Evolutionary conservation across 805 yeast genomes (phyloP), one percentile per base, ranked within the genome.

Genomic region (Sugiyamaella boreocaroliniensis): DNA sequence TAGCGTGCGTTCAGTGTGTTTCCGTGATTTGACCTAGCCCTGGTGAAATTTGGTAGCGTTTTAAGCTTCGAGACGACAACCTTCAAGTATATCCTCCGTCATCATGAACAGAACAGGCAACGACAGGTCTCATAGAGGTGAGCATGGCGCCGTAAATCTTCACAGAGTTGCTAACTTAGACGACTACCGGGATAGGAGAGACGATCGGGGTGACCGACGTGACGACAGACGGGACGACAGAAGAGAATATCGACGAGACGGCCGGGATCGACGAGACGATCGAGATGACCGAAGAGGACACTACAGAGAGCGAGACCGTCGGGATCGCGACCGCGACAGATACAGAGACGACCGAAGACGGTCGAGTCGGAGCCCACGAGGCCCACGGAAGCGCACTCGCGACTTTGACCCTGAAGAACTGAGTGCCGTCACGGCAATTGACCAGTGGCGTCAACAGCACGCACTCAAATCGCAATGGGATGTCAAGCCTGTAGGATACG

Each of bases 401-500:
- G 42, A 34, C 14, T 15, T 45, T 15, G 32, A 26, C 12, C 41
- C 47, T 14, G 44, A 32, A 22, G 69, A 71, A 12, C 63, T 80
- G 12, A 65, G 65, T 4, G 64, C 67, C 18, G 77, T 75, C 0
- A 64, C 71, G 0, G 73, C 83, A 0, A 67, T 87, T 29, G 77
- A 79, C 43, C 71, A 77, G 45, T 65, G 86, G n/a, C 69, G 71
- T 47, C 71, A 83, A 11, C 37, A 32, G 11, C 37, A 9, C 37
- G 12, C 10, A 5, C 73, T 71, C 16, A 65, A 63, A 29, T 74
- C 87, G 0, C 69, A 73, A 47, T 88, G 95, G 95, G 93, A 87
- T 48, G 70, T 78, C 20, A 74, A 76, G 34, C 89, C 95, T 0
- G 73, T 74, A 55, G 92, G 88, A 0, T 85, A 85, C 64, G 93